phyloP scores from a whole-genome alignment of 768 basidiomycete species.

The Nidularia pulvinata region DNA sequence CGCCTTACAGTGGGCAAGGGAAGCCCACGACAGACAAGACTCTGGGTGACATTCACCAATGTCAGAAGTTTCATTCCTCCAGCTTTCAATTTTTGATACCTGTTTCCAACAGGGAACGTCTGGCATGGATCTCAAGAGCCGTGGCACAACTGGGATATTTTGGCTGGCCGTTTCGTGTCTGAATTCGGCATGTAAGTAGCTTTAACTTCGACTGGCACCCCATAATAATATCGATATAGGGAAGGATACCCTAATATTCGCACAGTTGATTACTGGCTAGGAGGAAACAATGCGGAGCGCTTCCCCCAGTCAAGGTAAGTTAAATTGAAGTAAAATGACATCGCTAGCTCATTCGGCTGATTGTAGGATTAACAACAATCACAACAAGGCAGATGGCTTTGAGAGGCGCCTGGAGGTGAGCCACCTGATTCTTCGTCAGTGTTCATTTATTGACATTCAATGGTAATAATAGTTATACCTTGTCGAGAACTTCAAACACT shows the following conservation, averaged over 20 bases:
- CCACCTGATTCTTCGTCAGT: conserved; percentile 1
- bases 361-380: conserved; percentile 64
- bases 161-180: conserved; percentile 91
- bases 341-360: neutral
- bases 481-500: conserved; percentile 91
- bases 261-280: conserved; percentile 91
- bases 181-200: conserved; percentile 86
- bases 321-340: neutral
- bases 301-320: conserved; percentile 85
- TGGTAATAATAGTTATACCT: conserved; percentile 66
- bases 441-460: too few species aligned
- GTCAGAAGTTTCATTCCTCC: conserved; percentile 31
- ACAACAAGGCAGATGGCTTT: conserved; percentile 92
- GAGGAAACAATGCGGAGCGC: conserved; percentile 68
- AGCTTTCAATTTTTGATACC: conserved; percentile 2
- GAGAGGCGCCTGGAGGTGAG: conserved; percentile 78
- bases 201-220: neutral
- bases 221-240: conserved; percentile 39
- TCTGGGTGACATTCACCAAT: conserved; percentile 91
- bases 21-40: conserved; percentile 71
- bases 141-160: conserved; percentile 93
- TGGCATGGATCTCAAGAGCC: conserved; percentile 95
- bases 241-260: conserved; percentile 86
- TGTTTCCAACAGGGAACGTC: conserved; percentile 66
- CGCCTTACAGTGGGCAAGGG: conserved; percentile 85